Percentiles rank a stretch among this genome's conserved stretches.
phyloP scores from a whole-genome alignment of 495 filamentous ascomycete genomes.

The Aspergillus steynii region DNA sequence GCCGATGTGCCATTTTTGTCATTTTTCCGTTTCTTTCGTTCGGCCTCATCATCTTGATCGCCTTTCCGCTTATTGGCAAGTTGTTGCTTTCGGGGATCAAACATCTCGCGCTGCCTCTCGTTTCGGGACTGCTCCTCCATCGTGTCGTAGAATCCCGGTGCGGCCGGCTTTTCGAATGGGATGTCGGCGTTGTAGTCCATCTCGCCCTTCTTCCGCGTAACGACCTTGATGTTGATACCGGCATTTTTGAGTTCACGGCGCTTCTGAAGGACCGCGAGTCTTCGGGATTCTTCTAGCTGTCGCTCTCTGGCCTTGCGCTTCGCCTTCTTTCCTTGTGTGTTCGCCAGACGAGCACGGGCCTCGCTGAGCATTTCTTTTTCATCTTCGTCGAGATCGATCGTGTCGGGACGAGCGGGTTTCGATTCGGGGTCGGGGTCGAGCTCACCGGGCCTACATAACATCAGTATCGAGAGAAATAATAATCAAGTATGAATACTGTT shows the following conservation, averaged over 20 bases:
- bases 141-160: slow-evolving; percentile 92
- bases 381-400: slow-evolving; percentile 96
- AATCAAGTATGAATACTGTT: not conserved
- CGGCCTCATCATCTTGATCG: slow-evolving; percentile 79
- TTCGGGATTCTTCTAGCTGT: slow-evolving; percentile 90
- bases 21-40: slow-evolving; percentile 80
- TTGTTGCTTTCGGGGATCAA: slow-evolving; percentile 93
- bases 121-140: slow-evolving; percentile 75
- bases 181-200: slow-evolving; percentile 99
- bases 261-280: slow-evolving; percentile 89
- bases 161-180: slow-evolving; percentile 90
- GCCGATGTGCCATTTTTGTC: slow-evolving; percentile 79
- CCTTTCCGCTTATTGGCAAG: slow-evolving; percentile 94
- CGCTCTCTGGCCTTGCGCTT: slow-evolving; percentile 96
- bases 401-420: slow-evolving; percentile 94
- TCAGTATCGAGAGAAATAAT: slow-evolving; percentile 22
- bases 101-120: slow-evolving; percentile 82
- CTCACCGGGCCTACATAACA: slow-evolving; percentile 69
- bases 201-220: slow-evolving; percentile 87
- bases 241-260: slow-evolving; percentile 94
- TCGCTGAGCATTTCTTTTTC: slow-evolving; percentile 99
- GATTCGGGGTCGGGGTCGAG: slow-evolving; percentile 95
- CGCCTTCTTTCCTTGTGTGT: slow-evolving; percentile 98
- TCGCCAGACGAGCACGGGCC: slow-evolving; percentile 91
- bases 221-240: slow-evolving; percentile 96